Conservation (phyloP, 1,284 basidiomycete species). For the Puccinia hordei region DNA sequence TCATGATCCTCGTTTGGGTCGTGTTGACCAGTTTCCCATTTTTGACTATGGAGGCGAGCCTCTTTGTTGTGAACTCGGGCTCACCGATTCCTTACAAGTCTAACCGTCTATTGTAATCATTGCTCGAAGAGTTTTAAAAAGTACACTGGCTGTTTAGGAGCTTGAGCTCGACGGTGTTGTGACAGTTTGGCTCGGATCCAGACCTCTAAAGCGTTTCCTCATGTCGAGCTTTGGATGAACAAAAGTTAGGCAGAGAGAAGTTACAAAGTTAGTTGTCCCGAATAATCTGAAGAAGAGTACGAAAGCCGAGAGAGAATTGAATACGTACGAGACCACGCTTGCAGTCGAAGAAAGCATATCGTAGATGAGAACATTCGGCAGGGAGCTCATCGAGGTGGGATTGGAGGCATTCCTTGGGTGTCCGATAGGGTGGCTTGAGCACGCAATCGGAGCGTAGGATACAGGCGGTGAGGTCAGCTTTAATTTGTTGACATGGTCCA, state of each 20-base stretch:
- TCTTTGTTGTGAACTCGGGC: too few relatives aligned
- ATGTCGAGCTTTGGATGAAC: constrained; percentile 68
- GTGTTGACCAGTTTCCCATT: too few relatives aligned
- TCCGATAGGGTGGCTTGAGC: constrained; percentile 67
- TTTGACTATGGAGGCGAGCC: too few relatives aligned
- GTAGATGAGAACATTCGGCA: constrained; percentile 71
- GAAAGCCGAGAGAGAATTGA: constrained; percentile 1
- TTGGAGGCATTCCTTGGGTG: constrained; percentile 76
- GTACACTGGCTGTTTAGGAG: neutral
- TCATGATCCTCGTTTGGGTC: too few relatives aligned
- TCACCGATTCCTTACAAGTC: too few relatives aligned
- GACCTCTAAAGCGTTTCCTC: constrained; percentile 75
- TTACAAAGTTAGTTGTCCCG: constrained; percentile 2
- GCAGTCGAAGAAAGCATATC: constrained; percentile 79
- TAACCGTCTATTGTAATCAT: too few relatives aligned
- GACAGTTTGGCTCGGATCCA: constrained; percentile 47
- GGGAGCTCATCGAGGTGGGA: constrained; percentile 71
- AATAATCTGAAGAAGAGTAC: neutral
- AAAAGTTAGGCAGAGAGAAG: neutral
- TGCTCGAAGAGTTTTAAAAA: too few relatives aligned
- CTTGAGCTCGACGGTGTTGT: neutral
- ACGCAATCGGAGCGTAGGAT: constrained; percentile 80
- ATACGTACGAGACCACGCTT: constrained; percentile 78
- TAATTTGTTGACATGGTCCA: constrained; percentile 69
- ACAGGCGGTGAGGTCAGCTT: constrained; percentile 75